These are phyloP conservation scores for Smithsoniella earleae DNA, from an alignment of 163 green algal genomes.

Conservation along the genomic window DNA sequence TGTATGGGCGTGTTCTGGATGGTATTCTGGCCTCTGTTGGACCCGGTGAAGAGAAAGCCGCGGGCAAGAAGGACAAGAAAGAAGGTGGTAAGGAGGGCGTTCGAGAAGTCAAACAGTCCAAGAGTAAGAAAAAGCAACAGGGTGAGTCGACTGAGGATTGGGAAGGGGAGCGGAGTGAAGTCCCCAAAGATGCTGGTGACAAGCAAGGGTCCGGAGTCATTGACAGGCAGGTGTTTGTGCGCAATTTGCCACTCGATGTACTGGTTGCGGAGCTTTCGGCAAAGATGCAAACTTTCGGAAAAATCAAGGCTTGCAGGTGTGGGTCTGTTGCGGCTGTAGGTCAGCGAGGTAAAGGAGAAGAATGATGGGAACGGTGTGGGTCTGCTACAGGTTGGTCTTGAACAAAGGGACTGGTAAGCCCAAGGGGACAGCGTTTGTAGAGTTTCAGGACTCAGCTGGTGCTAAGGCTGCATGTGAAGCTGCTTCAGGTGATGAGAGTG, in stretches of 20 bases:
- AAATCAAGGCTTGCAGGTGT: conserved; percentile 37
- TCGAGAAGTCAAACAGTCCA: too few species aligned
- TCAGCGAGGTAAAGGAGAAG: background rate
- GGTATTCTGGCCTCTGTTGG: conserved; percentile 3
- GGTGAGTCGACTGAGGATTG: conserved; percentile 25
- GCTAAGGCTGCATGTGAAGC: conserved; percentile 47
- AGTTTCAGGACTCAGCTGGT: conserved; percentile 53
- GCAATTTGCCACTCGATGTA: conserved; percentile 62
- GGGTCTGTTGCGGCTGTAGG: background rate
- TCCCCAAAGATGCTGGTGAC: background rate
- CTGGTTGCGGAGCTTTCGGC: conserved; percentile 49
- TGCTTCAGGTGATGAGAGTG: conserved; percentile 35
- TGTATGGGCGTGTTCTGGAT: conserved; percentile 1
- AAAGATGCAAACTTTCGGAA: conserved; percentile 48
- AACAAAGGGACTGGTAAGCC: conserved; percentile 67
- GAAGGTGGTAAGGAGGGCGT: conserved; percentile 29
- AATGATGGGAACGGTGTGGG: background rate
- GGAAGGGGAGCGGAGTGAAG: conserved; percentile 14
- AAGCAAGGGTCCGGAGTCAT: conserved; percentile 30
- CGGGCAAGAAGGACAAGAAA: conserved; percentile 30
- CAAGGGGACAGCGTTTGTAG: conserved; percentile 91
- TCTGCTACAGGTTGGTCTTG: conserved; percentile 47
- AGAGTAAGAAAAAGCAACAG: conserved; percentile 32
- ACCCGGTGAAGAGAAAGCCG: conserved; percentile 29
- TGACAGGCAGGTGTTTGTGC: conserved; percentile 77